Evolutionary conservation across 352 stramenopile species (phyloP).

Genomic region (Phytophthora melonis): DNA sequence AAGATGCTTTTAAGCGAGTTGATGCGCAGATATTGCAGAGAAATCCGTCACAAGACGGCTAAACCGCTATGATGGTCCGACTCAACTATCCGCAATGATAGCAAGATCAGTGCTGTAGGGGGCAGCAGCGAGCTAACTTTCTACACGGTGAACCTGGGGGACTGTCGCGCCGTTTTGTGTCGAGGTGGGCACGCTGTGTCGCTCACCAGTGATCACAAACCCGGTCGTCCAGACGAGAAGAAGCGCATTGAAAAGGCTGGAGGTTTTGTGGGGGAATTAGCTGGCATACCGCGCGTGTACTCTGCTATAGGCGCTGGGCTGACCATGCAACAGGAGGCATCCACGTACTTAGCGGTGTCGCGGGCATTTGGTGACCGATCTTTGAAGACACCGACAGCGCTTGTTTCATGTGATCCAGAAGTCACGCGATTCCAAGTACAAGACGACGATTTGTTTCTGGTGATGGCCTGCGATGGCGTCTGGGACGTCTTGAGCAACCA

Average conservation of each 20-base stretch:
- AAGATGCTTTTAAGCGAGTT: slow-evolving; percentile 49
- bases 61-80: slow-evolving; percentile 55
- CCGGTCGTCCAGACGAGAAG: slow-evolving; percentile 52
- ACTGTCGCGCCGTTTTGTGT: slow-evolving; percentile 72
- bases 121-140: slow-evolving; percentile 20
- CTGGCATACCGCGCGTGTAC: slow-evolving; percentile 62
- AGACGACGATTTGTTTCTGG: slow-evolving; percentile 58
- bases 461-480: slow-evolving; percentile 70
- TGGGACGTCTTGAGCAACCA: slow-evolving; percentile 75
- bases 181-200: slow-evolving; percentile 45
- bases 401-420: slow-evolving; percentile 69
- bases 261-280: slow-evolving; percentile 60
- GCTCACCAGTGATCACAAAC: slow-evolving; percentile 71
- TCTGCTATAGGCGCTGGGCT: slow-evolving; percentile 53
- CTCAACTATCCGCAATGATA: not conserved
- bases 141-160: slow-evolving; percentile 68
- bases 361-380: slow-evolving; percentile 67
- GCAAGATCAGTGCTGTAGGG: not conserved
- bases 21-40: slow-evolving; percentile 59
- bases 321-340: slow-evolving; percentile 34
- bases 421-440: slow-evolving; percentile 47
- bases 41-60: slow-evolving; percentile 55
- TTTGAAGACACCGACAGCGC: slow-evolving; percentile 53
- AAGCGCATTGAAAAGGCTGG: slow-evolving; percentile 59
- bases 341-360: slow-evolving; percentile 65